These are phyloP conservation scores for Pichia scutulata DNA, from an alignment of 805 yeast species.

Conservation along the genomic window DNA sequence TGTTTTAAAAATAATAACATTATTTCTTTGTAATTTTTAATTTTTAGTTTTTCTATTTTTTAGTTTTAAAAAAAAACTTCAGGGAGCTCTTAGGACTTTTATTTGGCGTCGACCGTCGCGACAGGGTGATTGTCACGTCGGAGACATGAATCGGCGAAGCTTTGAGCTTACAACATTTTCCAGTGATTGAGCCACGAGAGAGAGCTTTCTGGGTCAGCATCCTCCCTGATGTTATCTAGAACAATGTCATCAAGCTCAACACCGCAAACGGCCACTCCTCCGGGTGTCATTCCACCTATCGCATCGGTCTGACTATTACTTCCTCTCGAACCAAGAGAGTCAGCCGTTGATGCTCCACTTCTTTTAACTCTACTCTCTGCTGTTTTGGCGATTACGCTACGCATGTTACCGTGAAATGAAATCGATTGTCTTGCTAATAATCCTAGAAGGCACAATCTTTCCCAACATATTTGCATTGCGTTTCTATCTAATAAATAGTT, in stretches of 20 bases:
- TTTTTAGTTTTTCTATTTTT: too few species aligned
- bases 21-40: too few species aligned
- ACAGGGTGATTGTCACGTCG: not conserved
- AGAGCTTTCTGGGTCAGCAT: not conserved
- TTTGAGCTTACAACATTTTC: not conserved
- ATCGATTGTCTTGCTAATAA: conserved; percentile 1
- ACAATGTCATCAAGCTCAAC: conserved; percentile 9
- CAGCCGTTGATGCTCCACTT: not conserved
- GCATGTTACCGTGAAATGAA: not conserved
- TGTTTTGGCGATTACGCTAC: not conserved
- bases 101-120: not conserved
- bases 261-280: conserved; percentile 7
- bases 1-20: too few species aligned
- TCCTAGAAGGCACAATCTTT: conserved; percentile 10
- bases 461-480: conserved; percentile 15
- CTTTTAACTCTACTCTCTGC: not conserved
- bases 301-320: not conserved
- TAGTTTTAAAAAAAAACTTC: not conserved
- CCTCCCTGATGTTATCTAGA: not conserved
- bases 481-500: conserved; percentile 5
- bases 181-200: not conserved
- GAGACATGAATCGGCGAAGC: not conserved
- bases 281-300: not conserved
- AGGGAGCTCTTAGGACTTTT: not conserved
- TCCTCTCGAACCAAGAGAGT: not conserved